Conservation (phyloP, 768 basidiomycete genomes). For the Mycena haematopus region DNA sequence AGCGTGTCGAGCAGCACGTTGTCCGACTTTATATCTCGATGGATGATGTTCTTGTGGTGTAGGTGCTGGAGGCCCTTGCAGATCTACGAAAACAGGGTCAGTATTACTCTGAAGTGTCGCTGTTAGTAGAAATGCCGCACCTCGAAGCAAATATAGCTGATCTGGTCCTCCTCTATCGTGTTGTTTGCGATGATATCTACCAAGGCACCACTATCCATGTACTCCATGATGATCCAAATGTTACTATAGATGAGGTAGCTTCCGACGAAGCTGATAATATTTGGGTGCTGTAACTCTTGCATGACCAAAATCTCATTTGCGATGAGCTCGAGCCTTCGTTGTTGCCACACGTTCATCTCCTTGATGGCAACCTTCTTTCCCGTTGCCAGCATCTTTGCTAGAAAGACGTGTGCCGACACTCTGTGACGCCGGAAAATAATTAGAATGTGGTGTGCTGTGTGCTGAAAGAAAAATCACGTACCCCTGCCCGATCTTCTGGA, state of each 20-base stretch:
- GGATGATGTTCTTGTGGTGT: conserved; percentile 93
- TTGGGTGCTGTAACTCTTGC: conserved; percentile 96
- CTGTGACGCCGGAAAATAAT: not conserved
- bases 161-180: conserved; percentile 92
- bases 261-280: conserved; percentile 94
- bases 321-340: not conserved
- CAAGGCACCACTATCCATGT: conserved; percentile 96
- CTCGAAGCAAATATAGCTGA: conserved; percentile 88
- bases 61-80: conserved; percentile 93
- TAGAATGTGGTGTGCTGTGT: not conserved
- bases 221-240: conserved; percentile 98
- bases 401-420: not conserved
- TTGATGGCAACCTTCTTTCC: not conserved
- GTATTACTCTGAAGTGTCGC: too few relatives aligned
- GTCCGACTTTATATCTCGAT: conserved; percentile 95
- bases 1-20: conserved; percentile 92
- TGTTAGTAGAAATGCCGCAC: conserved; percentile 47
- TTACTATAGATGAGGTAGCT: conserved; percentile 85
- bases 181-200: conserved; percentile 98
- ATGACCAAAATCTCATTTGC: conserved; percentile 96
- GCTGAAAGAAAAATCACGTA: conserved; percentile 48
- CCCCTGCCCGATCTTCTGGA: conserved; percentile 99
- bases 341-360: not conserved
- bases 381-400: not conserved
- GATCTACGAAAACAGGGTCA: conserved; percentile 56